A percentile compares a stretch with the other conserved stretches of the same genome.
Evolutionary conservation across 176 grass and related monocot species (phyloP).

Genomic region (Miscanthus lutarioriparius): DNA sequence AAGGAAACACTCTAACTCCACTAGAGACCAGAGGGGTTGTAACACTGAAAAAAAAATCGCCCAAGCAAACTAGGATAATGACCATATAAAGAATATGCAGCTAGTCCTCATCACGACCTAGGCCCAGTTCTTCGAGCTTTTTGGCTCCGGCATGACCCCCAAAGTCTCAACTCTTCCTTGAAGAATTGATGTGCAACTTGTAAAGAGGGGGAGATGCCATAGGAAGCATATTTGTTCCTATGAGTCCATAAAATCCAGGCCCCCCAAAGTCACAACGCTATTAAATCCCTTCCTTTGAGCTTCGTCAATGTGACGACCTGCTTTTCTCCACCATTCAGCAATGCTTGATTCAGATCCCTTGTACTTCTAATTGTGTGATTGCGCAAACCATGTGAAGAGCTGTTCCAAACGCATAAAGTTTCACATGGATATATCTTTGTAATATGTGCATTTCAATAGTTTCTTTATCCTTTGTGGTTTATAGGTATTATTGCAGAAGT

Average conservation of each 20-base stretch:
- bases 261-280: not conserved
- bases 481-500: not conserved
- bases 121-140: not conserved
- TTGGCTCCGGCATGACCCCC: not conserved
- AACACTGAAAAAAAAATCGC: not conserved
- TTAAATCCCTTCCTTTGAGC: not conserved
- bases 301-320: not conserved
- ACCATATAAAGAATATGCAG: not conserved
- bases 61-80: not conserved
- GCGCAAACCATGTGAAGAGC: slow-evolving; percentile 10
- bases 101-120: not conserved
- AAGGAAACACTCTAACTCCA: not conserved
- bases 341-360: not conserved
- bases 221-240: not conserved
- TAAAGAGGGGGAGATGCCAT: not conserved
- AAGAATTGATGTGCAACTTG: not conserved
- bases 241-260: not conserved
- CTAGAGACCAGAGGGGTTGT: not conserved
- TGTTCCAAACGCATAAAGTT: slow-evolving; percentile 18
- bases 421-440: slow-evolving; percentile 27
- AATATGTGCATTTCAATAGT: not conserved
- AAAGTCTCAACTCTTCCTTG: not conserved
- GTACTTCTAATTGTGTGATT: slow-evolving; percentile 9
- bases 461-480: not conserved
- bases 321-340: not conserved